phyloP scores from a whole-genome alignment of 1,284 basidiomycete genomes.

The Mycena citricolor region DNA sequence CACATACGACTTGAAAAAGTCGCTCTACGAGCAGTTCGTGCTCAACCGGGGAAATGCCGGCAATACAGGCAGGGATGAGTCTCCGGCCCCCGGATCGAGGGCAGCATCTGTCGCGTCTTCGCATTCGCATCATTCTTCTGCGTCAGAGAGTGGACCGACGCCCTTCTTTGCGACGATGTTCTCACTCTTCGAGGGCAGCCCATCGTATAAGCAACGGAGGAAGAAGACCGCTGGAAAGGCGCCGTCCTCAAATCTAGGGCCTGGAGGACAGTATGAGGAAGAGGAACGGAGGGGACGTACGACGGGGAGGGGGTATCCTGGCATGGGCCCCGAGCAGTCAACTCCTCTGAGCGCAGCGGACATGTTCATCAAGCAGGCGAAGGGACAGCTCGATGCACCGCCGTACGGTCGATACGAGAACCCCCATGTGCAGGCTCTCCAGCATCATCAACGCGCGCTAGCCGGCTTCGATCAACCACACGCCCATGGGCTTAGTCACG shows the following conservation, averaged over 20 bases:
- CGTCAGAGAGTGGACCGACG: conserved; percentile 26
- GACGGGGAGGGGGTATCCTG: conserved; percentile 18
- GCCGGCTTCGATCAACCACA: no score
- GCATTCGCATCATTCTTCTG: conserved; percentile 16
- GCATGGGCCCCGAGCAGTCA: conserved; percentile 32
- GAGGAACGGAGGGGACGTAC: conserved; percentile 23
- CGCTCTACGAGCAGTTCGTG: conserved; percentile 85
- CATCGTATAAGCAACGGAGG: conserved; percentile 83
- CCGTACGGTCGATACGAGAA: not conserved
- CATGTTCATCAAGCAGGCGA: conserved; percentile 62
- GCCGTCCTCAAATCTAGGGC: conserved; percentile 23
- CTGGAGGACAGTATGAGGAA: conserved; percentile 8
- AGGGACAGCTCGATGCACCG: conserved; percentile 45
- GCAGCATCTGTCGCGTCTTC: conserved; percentile 17
- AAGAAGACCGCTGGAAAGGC: conserved; percentile 56
- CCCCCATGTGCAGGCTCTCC: not conserved
- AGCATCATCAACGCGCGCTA: conserved; percentile 6
- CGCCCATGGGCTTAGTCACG: no score
- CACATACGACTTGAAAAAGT: conserved; percentile 82
- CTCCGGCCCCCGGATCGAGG: conserved; percentile 18
- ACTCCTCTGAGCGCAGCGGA: conserved; percentile 53
- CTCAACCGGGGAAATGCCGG: conserved; percentile 12
- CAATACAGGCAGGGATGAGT: conserved; percentile 5
- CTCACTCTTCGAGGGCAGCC: conserved; percentile 79
- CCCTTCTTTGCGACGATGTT: conserved; percentile 63